phyloP scores from a whole-genome alignment of 352 stramenopile genomes.

The Phytophthora vignae region DNA sequence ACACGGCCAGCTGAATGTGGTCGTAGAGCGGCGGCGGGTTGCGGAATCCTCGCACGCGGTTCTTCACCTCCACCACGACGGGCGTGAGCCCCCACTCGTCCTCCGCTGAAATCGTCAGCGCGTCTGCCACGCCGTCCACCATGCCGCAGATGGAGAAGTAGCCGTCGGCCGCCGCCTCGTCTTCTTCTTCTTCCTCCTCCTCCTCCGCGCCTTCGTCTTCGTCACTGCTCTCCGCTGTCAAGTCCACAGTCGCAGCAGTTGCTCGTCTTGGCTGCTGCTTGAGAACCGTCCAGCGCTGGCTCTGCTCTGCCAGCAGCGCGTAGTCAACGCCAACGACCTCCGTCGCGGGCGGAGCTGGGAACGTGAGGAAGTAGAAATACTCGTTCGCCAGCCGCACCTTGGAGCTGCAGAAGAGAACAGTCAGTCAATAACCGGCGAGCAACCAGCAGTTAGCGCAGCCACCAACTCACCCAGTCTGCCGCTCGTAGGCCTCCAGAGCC shows the following conservation, averaged over 20 bases:
- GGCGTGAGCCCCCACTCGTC: slow-evolving; percentile 70
- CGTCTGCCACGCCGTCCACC: slow-evolving; percentile 79
- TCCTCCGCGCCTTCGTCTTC: neutral
- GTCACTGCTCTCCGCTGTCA: slow-evolving; percentile 3
- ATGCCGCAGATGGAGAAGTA: slow-evolving; percentile 85
- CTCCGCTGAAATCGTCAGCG: slow-evolving; percentile 55
- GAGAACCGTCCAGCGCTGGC: slow-evolving; percentile 21
- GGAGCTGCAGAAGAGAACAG: slow-evolving; percentile 15
- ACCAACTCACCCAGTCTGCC: slow-evolving; percentile 50
- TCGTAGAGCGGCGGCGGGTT: slow-evolving; percentile 73
- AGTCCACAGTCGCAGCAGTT: slow-evolving; percentile 4
- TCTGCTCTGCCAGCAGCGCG: slow-evolving; percentile 29
- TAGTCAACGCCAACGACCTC: slow-evolving; percentile 33
- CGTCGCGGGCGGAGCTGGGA: slow-evolving; percentile 36
- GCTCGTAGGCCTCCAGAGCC: slow-evolving; percentile 70
- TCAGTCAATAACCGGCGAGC: neutral
- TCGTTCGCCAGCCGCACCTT: slow-evolving; percentile 74
- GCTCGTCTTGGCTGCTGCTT: slow-evolving; percentile 15
- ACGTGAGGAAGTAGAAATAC: slow-evolving; percentile 72
- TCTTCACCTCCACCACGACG: slow-evolving; percentile 83
- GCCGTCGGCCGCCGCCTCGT: slow-evolving; percentile 13
- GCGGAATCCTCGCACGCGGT: slow-evolving; percentile 69
- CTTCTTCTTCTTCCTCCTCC: too few relatives aligned
- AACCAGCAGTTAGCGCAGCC: too few relatives aligned
- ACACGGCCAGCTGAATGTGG: slow-evolving; percentile 81